Conservation (phyloP, 2,329 filamentous ascomycete genomes). For the Sclerotiophoma versabilis region DNA sequence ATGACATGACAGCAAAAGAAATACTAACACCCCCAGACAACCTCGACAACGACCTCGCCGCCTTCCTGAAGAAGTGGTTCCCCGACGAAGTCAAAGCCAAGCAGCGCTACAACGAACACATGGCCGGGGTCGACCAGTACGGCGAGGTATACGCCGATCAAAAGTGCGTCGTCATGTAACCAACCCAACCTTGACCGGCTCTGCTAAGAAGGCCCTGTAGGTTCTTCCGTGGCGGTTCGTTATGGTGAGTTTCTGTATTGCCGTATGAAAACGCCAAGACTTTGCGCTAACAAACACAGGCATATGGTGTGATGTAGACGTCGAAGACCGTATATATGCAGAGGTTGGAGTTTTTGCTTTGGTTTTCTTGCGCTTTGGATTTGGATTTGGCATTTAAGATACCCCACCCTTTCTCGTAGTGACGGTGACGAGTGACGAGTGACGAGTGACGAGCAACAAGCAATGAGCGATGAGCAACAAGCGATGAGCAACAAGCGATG, state of each 20-base stretch:
- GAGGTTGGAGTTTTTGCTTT: no score
- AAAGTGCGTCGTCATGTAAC: slow-evolving; percentile 67
- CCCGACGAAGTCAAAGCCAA: slow-evolving; percentile 71
- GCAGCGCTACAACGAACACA: slow-evolving; percentile 73
- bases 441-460: no score
- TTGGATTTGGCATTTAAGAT: no score
- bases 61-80: slow-evolving; percentile 78
- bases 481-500: no score
- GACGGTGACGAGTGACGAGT: no score
- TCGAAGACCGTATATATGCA: no score
- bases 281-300: neutral
- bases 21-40: slow-evolving; percentile 58
- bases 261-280: no score
- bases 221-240: slow-evolving; percentile 25
- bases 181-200: no score
- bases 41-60: slow-evolving; percentile 71
- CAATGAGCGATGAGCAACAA: no score
- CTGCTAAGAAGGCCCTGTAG: slow-evolving; percentile 26
- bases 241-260: slow-evolving; percentile 22
- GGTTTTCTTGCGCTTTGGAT: no score
- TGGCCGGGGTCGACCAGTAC: slow-evolving; percentile 75
- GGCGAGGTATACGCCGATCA: slow-evolving; percentile 67
- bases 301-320: no score
- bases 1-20: neutral
- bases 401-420: no score